Evolutionary conservation across 352 stramenopile species (phyloP).

Genomic region (Phytophthora syringae): DNA sequence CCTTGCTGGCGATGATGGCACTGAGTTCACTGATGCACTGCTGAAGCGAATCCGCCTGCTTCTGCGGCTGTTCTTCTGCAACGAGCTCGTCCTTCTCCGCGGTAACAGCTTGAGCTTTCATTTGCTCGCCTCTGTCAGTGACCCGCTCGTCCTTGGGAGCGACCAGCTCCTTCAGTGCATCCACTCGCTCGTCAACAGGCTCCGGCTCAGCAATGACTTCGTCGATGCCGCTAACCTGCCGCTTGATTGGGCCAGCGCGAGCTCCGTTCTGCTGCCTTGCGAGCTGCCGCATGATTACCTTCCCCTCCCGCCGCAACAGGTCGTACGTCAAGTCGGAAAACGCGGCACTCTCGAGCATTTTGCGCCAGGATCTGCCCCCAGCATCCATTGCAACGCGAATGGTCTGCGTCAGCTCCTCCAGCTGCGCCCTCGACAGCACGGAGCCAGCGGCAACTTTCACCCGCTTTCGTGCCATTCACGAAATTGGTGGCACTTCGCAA

Average conservation of each 20-base stretch:
- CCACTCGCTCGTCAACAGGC: neutral
- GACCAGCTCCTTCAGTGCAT: conserved; percentile 3
- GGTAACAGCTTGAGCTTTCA: conserved; percentile 3
- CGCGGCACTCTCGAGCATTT: conserved; percentile 14
- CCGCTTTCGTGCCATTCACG: too few relatives aligned
- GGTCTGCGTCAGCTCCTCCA: conserved; percentile 1
- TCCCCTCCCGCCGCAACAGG: conserved; percentile 19
- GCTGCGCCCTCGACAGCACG: conserved; percentile 10
- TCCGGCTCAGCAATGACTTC: conserved; percentile 9
- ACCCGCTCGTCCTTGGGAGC: conserved; percentile 12
- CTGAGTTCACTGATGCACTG: conserved; percentile 26
- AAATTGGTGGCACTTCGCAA: too few relatives aligned
- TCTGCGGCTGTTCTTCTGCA: conserved; percentile 1
- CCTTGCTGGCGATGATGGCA: conserved; percentile 25
- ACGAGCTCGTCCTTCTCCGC: conserved; percentile 5
- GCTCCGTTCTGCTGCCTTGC: neutral
- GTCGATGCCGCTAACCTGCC: neutral
- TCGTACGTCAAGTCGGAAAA: conserved; percentile 22
- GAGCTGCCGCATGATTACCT: conserved; percentile 19
- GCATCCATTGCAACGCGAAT: conserved; percentile 6
- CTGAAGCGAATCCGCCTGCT: conserved; percentile 16
- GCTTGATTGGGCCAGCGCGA: neutral
- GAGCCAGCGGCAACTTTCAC: conserved; percentile 11
- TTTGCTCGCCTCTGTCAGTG: conserved; percentile 9
- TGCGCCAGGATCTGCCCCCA: conserved; percentile 22